Base-by-base conservation (phyloP, 768 basidiomycete genomes). In the Arthromyces matolae region DNA sequence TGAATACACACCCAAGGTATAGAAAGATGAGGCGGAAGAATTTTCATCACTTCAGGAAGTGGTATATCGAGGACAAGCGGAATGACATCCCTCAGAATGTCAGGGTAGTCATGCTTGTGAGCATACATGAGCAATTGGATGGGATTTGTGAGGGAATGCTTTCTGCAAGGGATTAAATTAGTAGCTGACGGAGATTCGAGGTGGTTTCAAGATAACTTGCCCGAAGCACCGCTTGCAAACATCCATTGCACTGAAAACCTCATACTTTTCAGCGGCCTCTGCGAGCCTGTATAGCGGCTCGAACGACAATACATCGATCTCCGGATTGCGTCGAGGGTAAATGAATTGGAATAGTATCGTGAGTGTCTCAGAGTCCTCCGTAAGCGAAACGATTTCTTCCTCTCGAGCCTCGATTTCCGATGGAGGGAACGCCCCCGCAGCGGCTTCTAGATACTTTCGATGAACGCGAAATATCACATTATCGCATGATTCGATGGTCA, bases 241-340 rank as follows among this genome's bases (percentile, higher is more conserved):
- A 23, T 19, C 12, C 16, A 37, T 37, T 0, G 60, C 19, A 37
- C 36, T 23, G 2, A 3, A 37, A 13, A 37, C 36, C 20, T 22
- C 3, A n/a, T 37, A 37, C 13, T 22, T 37, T 23, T 37, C 19
- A 13, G 19, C 36, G 12, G 36, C 36, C 23, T 37, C 36, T n/a
- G 19, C 36, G 8, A 68, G 35, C 4, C 45, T 32, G 0, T 41
- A 47, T n/a, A 68, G 37, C 1, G 46, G 34, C 1, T 33, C 41
- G 22, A 64, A 60, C 3, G 47, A 42, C 13, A 56, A 38, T 5
- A 46, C 33, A 9, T 58, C 42, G 24, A 66, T 42, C 8, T 53
- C 48, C 0, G 63, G 63, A 28, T 60, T 57, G 19, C 56, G 57
- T 19, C 46, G 50, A 2, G 63, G 64, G 19, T 63, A 62, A n/a